Base-by-base conservation (phyloP, 768 basidiomycete genomes). In the Lactarius tabidus region DNA sequence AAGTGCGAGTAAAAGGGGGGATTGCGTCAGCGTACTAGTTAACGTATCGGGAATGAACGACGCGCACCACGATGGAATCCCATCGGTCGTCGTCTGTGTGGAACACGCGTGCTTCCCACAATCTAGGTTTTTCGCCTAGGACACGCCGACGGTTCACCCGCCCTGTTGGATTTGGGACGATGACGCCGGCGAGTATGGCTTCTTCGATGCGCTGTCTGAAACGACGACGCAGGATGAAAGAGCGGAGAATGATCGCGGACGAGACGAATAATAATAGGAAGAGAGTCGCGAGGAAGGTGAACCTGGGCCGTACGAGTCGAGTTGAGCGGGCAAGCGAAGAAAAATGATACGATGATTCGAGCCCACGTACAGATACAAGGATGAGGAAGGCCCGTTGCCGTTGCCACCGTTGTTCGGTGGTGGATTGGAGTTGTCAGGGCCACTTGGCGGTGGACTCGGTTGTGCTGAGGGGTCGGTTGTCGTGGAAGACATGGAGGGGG, bases 251-350 rank as follows among this genome's bases (percentile, higher is more conserved):
- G 68, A 90, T 85, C 7, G 82, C 81, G 48, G 79, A 83, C 10
- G 87, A 89, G 59, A 90, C 81, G 51, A 84, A 77, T 20, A 90
- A 79, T 66, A 90, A 82, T 52, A 90, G 78, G 68, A 88, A 79
- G 29, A 90, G 81, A 4, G 88, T 89, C 28, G 88, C 86, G 41
- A 90, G 82, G 70, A 89, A 90, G 5, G 88, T 89, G 74, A 87
- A 84, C 31, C 86, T 88, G 72, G n/a, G 54, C 64, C 39, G 17
- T 26, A 55, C 45, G 38, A 26, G 39, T 31, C 35, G 10, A 7
- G 41, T 18, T 51, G 26, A 43, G 60, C 18, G 26, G 20, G 39
- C 51, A 4, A 33, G 29, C 43, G 2, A 4, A 10, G 12, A 33
- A 8, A 60, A 39, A 10, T 7, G 29, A 3, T 20, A 18, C 12